Evolutionary conservation across 345 rosid species (phyloP).

Genomic region (Euphorbia lathyris): DNA sequence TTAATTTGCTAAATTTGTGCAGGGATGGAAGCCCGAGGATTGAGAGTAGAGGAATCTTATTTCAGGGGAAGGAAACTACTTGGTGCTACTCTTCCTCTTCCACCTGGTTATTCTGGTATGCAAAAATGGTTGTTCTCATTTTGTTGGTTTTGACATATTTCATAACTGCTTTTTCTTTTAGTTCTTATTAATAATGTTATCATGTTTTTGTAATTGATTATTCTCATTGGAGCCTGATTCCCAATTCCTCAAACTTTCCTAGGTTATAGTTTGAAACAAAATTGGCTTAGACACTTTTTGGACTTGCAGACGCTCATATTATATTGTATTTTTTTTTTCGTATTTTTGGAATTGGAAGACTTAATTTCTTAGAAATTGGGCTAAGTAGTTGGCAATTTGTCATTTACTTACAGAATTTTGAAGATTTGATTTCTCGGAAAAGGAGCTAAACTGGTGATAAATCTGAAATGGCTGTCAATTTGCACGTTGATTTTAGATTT

Average conservation of each 20-base stretch:
- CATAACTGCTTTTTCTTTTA: background rate
- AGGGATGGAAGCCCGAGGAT: slow-evolving; percentile 64
- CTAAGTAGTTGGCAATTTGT: no score
- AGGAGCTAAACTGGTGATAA: background rate
- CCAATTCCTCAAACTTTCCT: no score
- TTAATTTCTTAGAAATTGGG: no score
- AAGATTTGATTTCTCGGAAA: background rate
- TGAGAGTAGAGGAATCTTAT: slow-evolving; percentile 62
- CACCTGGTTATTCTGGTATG: slow-evolving; percentile 69
- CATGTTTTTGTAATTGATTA: no score
- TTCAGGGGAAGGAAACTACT: slow-evolving; percentile 85
- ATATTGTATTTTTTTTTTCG: no score
- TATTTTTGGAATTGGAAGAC: no score
- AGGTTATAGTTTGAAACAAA: no score
- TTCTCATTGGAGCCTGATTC: no score
- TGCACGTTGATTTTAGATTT: background rate
- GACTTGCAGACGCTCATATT: no score
- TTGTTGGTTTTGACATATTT: no score
- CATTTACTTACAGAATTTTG: background rate
- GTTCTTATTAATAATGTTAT: no score
- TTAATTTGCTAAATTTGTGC: background rate
- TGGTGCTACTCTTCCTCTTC: slow-evolving; percentile 64
- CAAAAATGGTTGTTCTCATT: background rate
- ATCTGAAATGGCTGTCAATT: background rate
- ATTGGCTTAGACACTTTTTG: no score